These are phyloP conservation scores for Elaeis oleifera DNA, from an alignment of 202 grass and related monocot species.

Conservation along the genomic window DNA sequence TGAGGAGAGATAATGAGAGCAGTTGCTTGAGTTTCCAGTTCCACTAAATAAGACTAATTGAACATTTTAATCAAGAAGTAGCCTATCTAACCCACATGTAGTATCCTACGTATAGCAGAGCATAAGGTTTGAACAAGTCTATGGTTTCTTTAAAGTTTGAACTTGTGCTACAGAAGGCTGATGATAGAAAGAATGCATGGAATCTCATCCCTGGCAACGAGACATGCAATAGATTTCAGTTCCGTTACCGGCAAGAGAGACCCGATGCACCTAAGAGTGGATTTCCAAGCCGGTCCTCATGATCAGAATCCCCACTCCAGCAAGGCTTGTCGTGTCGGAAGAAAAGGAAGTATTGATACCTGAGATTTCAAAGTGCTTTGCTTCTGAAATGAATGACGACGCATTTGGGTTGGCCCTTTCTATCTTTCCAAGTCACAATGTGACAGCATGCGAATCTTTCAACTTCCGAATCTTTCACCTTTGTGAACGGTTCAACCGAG, in stretches of 20 bases:
- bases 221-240: conserved; percentile 83
- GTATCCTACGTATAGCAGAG: conserved; percentile 34
- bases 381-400: conserved; percentile 17
- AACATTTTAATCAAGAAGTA: conserved; percentile 56
- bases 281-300: conserved; percentile 34
- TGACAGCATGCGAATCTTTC: not conserved
- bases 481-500: conserved; percentile 12
- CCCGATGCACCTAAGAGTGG: conserved; percentile 59
- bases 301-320: conserved; percentile 37
- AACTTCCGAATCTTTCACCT: too few relatives aligned
- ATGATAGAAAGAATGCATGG: conserved; percentile 28
- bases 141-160: conserved; percentile 11
- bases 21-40: conserved; percentile 21
- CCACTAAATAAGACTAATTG: too few relatives aligned
- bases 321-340: conserved; percentile 60
- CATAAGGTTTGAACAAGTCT: conserved; percentile 17
- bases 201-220: conserved; percentile 38
- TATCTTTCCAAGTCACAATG: too few relatives aligned
- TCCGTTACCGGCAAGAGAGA: conserved; percentile 80
- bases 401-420: not conserved
- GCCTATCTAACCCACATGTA: conserved; percentile 56
- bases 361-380: conserved; percentile 49
- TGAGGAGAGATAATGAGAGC: conserved; percentile 21
- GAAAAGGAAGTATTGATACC: conserved; percentile 35
- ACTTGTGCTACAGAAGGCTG: conserved; percentile 24